These are phyloP conservation scores for Solanum raphanifolium DNA, from an alignment of 257 asterid species.

Conservation along the genomic window DNA sequence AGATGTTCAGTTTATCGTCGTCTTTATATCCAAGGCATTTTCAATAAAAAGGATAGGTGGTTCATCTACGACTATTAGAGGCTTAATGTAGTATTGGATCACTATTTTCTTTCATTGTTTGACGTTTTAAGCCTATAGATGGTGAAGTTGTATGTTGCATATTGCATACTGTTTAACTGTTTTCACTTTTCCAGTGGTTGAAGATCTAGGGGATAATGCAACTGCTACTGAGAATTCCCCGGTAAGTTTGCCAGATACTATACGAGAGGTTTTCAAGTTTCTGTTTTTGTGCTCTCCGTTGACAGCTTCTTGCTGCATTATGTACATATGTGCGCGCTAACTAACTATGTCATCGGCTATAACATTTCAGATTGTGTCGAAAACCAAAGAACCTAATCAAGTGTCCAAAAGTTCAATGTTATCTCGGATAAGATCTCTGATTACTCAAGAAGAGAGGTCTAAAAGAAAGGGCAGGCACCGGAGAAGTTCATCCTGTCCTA, in stretches of 20 bases:
- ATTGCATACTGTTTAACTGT: not conserved
- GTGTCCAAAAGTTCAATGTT: conserved; percentile 51
- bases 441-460: conserved; percentile 36
- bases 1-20: not conserved
- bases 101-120: not conserved
- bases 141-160: not conserved
- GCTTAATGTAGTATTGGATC: not conserved
- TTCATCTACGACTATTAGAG: not conserved
- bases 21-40: not conserved
- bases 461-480: conserved; percentile 39
- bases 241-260: conserved; percentile 22
- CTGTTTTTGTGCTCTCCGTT: not conserved
- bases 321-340: not conserved
- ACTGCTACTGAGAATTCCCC: conserved; percentile 7
- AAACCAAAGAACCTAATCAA: conserved; percentile 11
- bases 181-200: conserved; percentile 7
- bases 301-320: not conserved
- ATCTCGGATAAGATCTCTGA: conserved; percentile 53
- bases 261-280: not conserved
- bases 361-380: conserved; percentile 22
- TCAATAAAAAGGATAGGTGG: not conserved
- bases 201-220: conserved; percentile 17
- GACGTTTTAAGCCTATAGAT: not conserved
- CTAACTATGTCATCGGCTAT: not conserved
- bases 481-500: conserved; percentile 46